These are phyloP conservation scores for Yarrowia galli DNA, from an alignment of 1,139 yeast species.

Conservation along the genomic window DNA sequence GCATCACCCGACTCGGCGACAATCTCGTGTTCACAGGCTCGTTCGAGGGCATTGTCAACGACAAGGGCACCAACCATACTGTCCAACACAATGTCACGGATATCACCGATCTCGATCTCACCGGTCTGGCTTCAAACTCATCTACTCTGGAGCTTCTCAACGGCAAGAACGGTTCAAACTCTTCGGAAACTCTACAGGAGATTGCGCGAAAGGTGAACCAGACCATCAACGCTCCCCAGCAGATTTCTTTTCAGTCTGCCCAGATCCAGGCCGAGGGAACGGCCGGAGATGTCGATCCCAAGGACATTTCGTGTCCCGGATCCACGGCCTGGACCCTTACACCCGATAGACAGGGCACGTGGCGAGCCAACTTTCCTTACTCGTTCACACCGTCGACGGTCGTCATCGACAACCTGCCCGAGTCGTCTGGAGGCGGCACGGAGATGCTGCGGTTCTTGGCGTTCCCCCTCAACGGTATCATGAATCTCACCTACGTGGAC, in stretches of 20 bases:
- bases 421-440: constrained; percentile 59
- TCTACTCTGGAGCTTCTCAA: constrained; percentile 40
- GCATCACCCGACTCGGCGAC: constrained; percentile 64
- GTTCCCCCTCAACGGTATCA: constrained; percentile 82
- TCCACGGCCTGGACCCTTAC: constrained; percentile 63
- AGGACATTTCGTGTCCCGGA: constrained; percentile 66
- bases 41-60: constrained; percentile 68
- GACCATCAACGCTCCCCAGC: constrained; percentile 65
- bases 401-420: constrained; percentile 65
- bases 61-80: constrained; percentile 48
- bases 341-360: constrained; percentile 64
- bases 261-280: constrained; percentile 62
- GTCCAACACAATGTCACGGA: constrained; percentile 47
- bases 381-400: constrained; percentile 73
- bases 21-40: constrained; percentile 79
- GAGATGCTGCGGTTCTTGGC: constrained; percentile 75
- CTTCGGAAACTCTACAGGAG: constrained; percentile 1
- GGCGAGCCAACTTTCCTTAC: constrained; percentile 69
- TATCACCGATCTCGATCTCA: constrained; percentile 22
- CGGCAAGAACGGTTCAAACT: not conserved
- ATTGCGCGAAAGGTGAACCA: constrained; percentile 25
- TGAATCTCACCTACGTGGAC: constrained; percentile 81
- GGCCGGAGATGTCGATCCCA: constrained; percentile 53
- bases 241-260: constrained; percentile 70
- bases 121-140: constrained; percentile 41